Conservation (phyloP, 179 eudicot species). For the Spinacia oleracea region DNA sequence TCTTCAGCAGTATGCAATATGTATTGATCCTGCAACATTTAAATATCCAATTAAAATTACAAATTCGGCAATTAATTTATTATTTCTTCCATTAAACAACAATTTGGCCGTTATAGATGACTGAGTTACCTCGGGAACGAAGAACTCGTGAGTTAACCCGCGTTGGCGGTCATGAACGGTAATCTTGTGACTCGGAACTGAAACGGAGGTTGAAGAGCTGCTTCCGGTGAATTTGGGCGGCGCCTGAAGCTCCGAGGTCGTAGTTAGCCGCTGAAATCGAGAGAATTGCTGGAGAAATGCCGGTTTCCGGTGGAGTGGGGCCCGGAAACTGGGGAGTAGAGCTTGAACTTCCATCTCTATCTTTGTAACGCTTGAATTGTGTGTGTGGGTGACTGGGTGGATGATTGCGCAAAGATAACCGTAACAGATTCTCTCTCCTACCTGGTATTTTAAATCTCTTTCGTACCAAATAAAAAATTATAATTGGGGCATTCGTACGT, state of each 20-base stretch:
- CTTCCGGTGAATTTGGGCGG: slow-evolving; percentile 25
- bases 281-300: slow-evolving; percentile 30
- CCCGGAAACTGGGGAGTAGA: slow-evolving; percentile 30
- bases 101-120: not conserved
- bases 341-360: slow-evolving; percentile 47
- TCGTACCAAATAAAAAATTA: not conserved
- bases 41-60: not conserved
- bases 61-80: not conserved
- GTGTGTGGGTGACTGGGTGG: slow-evolving; percentile 1
- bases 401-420: slow-evolving; percentile 24
- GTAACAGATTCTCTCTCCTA: not conserved
- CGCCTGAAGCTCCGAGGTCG: slow-evolving; percentile 48
- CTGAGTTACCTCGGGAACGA: slow-evolving; percentile 73
- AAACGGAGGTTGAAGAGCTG: slow-evolving; percentile 32
- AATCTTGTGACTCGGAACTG: slow-evolving; percentile 66
- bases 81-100: not conserved
- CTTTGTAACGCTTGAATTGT: not conserved
- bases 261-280: slow-evolving; percentile 21
- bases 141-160: slow-evolving; percentile 70
- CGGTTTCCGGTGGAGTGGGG: slow-evolving; percentile 35
- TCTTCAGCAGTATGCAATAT: slow-evolving; percentile 89
- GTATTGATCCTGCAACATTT: slow-evolving; percentile 66
- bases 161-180: slow-evolving; percentile 79
- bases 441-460: not conserved
- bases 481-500: not conserved